Percentiles rank a stretch among this genome's conserved stretches.
Evolutionary conservation across 129 eudicot genomes (phyloP).

Genomic region (Arctium lappa): DNA sequence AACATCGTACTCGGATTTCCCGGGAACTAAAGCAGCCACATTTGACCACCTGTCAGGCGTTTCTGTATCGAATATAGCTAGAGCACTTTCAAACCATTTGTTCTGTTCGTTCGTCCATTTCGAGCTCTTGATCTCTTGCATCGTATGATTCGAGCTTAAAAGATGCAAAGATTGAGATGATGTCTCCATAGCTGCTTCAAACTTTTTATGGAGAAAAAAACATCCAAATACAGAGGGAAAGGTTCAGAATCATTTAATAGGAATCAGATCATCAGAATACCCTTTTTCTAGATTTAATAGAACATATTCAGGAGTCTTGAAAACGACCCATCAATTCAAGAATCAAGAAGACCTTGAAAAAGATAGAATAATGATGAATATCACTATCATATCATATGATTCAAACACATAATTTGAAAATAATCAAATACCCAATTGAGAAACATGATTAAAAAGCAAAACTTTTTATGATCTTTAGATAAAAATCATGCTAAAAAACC

Average conservation of each 20-base stretch:
- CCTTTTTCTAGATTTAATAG: slow-evolving; percentile 23
- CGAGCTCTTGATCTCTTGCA: slow-evolving; percentile 48
- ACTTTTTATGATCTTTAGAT: not conserved
- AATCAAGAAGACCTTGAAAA: slow-evolving; percentile 42
- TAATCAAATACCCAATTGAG: slow-evolving; percentile 21
- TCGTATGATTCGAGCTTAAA: slow-evolving; percentile 37
- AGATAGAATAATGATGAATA: slow-evolving; percentile 6
- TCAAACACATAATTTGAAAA: slow-evolving; percentile 8
- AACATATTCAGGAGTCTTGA: slow-evolving; percentile 40
- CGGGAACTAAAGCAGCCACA: slow-evolving; percentile 80
- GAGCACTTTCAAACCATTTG: slow-evolving; percentile 82
- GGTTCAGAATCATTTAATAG: slow-evolving; percentile 11
- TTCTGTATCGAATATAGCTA: slow-evolving; percentile 66
- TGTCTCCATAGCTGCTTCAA: slow-evolving; percentile 52
- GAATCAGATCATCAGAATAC: slow-evolving; percentile 42
- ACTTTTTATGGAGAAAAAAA: slow-evolving; percentile 19
- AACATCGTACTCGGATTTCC: slow-evolving; percentile 79
- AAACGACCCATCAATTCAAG: slow-evolving; percentile 36
- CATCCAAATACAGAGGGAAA: slow-evolving; percentile 4
- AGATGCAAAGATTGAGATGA: slow-evolving; percentile 40
- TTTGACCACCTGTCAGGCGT: slow-evolving; percentile 78
- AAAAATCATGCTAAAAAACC: not conserved
- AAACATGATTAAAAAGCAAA: not conserved
- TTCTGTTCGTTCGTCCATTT: slow-evolving; percentile 90
- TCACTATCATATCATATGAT: slow-evolving; percentile 18